Conservation (phyloP, 2,329 filamentous ascomycete species). For the Cladosporium sp. region DNA sequence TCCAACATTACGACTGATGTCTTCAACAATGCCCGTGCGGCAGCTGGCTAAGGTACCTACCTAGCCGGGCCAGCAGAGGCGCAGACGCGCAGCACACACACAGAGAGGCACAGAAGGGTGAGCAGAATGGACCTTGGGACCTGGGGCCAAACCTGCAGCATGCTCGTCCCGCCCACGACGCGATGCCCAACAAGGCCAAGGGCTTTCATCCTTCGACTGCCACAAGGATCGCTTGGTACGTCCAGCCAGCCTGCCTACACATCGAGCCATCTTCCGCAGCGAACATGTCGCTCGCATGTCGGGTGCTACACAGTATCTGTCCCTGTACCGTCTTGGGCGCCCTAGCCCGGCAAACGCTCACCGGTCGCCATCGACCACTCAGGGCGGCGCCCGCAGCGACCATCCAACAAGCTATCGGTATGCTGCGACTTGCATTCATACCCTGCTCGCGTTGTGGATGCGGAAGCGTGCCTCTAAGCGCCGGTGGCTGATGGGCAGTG, state of each 20-base stretch:
- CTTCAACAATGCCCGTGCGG: constrained; percentile 5
- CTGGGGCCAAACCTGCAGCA: background rate
- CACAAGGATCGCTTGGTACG: background rate
- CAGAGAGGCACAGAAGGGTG: background rate
- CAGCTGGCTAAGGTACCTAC: background rate
- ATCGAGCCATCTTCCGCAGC: background rate
- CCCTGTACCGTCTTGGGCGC: background rate
- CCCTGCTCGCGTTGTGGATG: constrained; percentile 3
- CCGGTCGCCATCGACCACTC: constrained; percentile 2
- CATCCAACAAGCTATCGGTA: background rate
- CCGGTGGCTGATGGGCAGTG: background rate
- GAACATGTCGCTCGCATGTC: background rate
- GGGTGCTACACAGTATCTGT: no score
- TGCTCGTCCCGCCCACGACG: constrained; percentile 2
- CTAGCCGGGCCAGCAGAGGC: no score
- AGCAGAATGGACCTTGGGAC: background rate
- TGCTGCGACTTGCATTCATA: background rate
- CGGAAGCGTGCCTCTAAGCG: constrained; percentile 5
- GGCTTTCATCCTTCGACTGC: constrained; percentile 7
- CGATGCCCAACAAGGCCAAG: background rate
- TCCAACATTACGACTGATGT: constrained; percentile 4
- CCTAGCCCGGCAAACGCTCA: background rate
- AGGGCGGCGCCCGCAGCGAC: background rate
- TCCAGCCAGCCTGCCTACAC: background rate
- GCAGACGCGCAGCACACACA: no score